Evolutionary conservation across 768 basidiomycete species (phyloP).

Genomic region (Hortiboletus flavorubellus): DNA sequence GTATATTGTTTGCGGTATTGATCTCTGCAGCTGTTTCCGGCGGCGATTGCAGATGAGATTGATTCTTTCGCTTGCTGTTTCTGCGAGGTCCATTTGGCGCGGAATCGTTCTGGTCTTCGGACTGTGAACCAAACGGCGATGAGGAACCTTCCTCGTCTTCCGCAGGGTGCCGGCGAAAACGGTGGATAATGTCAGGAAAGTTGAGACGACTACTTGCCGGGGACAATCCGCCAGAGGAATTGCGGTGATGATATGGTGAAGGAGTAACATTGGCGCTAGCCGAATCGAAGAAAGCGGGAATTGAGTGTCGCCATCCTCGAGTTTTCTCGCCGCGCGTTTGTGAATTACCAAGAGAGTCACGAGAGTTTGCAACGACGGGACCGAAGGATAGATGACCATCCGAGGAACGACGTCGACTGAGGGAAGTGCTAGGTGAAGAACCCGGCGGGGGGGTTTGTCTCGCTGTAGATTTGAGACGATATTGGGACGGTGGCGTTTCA

Average conservation of each 20-base stretch:
- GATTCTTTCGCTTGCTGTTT: slow-evolving; percentile 15
- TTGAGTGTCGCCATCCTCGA: slow-evolving; percentile 26
- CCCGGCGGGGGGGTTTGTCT: slow-evolving; percentile 36
- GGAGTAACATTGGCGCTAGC: slow-evolving; percentile 37
- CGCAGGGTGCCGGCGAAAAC: slow-evolving; percentile 31
- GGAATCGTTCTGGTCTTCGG: slow-evolving; percentile 37
- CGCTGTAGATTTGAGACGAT: slow-evolving; percentile 8
- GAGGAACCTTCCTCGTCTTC: slow-evolving; percentile 49
- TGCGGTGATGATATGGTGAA: slow-evolving; percentile 28
- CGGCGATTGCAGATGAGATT: slow-evolving; percentile 21
- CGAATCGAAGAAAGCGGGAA: slow-evolving; percentile 28
- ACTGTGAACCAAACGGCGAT: slow-evolving; percentile 44
- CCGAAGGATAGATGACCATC: slow-evolving; percentile 59
- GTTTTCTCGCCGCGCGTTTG: slow-evolving; percentile 40
- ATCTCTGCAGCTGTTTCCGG: slow-evolving; percentile 14
- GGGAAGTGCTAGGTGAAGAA: slow-evolving; percentile 39
- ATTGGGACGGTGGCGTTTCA: slow-evolving; percentile 9
- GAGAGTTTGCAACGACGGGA: slow-evolving; percentile 46
- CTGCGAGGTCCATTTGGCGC: slow-evolving; percentile 15
- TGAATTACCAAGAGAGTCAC: slow-evolving; percentile 46
- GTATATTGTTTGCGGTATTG: slow-evolving; percentile 3
- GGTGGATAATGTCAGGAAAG: slow-evolving; percentile 36
- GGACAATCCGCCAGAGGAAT: slow-evolving; percentile 34
- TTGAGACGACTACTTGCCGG: slow-evolving; percentile 44
- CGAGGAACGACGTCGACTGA: slow-evolving; percentile 36